These are phyloP conservation scores for Diplodia sapinea DNA, from an alignment of 2,329 filamentous ascomycete genomes.

Conservation along the genomic window DNA sequence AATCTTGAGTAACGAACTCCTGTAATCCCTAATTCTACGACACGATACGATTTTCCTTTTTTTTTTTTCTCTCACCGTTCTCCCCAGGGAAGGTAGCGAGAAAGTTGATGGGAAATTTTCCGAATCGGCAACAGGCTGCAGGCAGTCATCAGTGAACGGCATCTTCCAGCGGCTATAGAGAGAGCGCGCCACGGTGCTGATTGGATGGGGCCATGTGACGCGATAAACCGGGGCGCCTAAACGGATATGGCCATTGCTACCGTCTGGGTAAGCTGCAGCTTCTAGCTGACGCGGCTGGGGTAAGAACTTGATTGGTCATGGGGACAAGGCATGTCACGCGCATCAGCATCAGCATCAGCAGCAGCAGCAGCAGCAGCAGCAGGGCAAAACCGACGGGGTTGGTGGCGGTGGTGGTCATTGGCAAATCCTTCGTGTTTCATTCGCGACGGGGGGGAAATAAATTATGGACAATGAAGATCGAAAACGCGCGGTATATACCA, in stretches of 20 bases:
- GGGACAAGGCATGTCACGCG: not conserved
- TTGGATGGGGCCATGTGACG: constrained; percentile 8
- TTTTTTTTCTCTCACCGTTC: not conserved
- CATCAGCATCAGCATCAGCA: not conserved
- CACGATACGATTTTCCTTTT: not conserved
- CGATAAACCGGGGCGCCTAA: not conserved
- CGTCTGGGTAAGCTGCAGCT: constrained; percentile 5
- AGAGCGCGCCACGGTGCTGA: not conserved
- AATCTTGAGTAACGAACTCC: not conserved
- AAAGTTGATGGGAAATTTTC: not conserved
- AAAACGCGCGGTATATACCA: not conserved
- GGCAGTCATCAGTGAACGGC: too few relatives aligned
- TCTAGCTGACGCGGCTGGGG: not conserved
- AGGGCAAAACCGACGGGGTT: too few relatives aligned
- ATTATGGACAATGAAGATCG: constrained; percentile 12
- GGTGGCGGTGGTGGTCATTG: constrained; percentile 8
- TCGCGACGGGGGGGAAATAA: not conserved
- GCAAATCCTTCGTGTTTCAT: constrained; percentile 4
- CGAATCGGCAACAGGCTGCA: too few relatives aligned
- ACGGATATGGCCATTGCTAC: not conserved
- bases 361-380: too few relatives aligned
- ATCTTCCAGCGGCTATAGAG: not conserved
- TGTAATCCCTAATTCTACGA: constrained; percentile 3
- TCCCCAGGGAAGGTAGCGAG: not conserved
- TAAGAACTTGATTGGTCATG: constrained; percentile 18